Evolutionary conservation across 495 filamentous ascomycete genomes (phyloP).

Genomic region (Penicillium crystallinum): DNA sequence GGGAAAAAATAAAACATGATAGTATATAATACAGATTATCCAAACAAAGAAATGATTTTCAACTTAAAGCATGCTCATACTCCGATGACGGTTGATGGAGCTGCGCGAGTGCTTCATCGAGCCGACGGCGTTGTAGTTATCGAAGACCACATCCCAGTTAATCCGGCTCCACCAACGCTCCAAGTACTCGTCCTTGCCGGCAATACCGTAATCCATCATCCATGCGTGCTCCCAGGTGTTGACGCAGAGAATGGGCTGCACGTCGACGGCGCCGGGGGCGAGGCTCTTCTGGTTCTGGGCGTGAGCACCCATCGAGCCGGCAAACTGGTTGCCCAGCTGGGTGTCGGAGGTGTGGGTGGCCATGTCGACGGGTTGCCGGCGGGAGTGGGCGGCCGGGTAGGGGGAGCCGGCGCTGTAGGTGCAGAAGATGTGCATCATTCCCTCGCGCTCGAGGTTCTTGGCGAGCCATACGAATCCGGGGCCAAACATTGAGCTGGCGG

Average conservation of each 20-base stretch:
- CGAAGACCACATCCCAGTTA: conserved; percentile 72
- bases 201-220: conserved; percentile 77
- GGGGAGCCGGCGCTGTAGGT: conserved; percentile 92
- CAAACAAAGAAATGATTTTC: conserved; percentile 14
- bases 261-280: conserved; percentile 63
- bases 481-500: conserved; percentile 89
- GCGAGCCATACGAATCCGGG: conserved; percentile 97
- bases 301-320: conserved; percentile 47
- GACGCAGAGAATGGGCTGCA: conserved; percentile 76
- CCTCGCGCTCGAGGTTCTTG: conserved; percentile 43
- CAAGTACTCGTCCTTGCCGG: conserved; percentile 70
- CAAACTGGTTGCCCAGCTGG: conserved; percentile 39
- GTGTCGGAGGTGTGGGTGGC: conserved; percentile 54
- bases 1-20: conserved; percentile 18
- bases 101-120: conserved; percentile 19
- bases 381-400: conserved; percentile 76
- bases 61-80: conserved; percentile 28
- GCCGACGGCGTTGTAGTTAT: conserved; percentile 39
- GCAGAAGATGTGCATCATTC: conserved; percentile 65
- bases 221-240: conserved; percentile 97
- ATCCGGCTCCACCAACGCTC: conserved; percentile 81
- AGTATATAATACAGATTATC: conserved; percentile 33
- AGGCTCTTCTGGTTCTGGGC: conserved; percentile 39
- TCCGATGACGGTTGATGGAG: conserved; percentile 20
- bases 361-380: conserved; percentile 74